These are phyloP conservation scores for Exophiala aquamarina DNA, from an alignment of 2,329 filamentous ascomycete genomes.

Conservation along the genomic window DNA sequence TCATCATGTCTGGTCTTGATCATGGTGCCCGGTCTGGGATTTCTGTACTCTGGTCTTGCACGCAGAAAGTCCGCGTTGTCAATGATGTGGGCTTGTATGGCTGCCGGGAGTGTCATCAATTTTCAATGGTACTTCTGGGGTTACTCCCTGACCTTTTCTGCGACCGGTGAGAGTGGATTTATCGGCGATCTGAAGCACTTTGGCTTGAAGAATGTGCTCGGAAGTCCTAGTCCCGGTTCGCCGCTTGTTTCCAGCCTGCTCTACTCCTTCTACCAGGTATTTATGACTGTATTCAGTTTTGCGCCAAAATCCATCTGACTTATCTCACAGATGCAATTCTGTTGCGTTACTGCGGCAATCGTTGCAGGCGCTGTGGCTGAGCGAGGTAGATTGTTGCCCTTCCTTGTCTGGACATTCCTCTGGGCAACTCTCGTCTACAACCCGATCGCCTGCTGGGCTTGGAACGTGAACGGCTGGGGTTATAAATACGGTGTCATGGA, in stretches of 20 bases:
- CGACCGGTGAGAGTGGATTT: constrained; percentile 77
- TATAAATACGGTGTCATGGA: constrained; percentile 90
- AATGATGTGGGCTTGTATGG: constrained; percentile 97
- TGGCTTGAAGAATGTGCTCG: constrained; percentile 81
- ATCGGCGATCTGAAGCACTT: constrained; percentile 91
- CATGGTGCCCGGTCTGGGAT: constrained; percentile 95
- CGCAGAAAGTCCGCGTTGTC: constrained; percentile 95
- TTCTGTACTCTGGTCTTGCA: constrained; percentile 96
- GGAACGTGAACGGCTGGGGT: constrained; percentile 93
- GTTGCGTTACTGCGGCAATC: constrained; percentile 86
- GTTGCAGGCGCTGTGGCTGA: constrained; percentile 90
- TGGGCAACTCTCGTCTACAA: constrained; percentile 99
- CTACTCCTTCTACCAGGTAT: constrained; percentile 89
- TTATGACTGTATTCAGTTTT: constrained; percentile 21
- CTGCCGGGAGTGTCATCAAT: constrained; percentile 81
- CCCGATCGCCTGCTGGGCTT: constrained; percentile 93
- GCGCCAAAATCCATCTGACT: neutral
- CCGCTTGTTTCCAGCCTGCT: constrained; percentile 85
- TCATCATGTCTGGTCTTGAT: constrained; percentile 59
- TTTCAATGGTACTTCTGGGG: constrained; percentile 99
- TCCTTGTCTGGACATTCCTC: constrained; percentile 92
- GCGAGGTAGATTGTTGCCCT: constrained; percentile 85
- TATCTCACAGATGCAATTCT: constrained; percentile 83
- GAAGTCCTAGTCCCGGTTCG: constrained; percentile 80
- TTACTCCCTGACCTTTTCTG: constrained; percentile 90